Conservation (phyloP, 1,139 yeast genomes). For the Magnusiomyces ingens region DNA sequence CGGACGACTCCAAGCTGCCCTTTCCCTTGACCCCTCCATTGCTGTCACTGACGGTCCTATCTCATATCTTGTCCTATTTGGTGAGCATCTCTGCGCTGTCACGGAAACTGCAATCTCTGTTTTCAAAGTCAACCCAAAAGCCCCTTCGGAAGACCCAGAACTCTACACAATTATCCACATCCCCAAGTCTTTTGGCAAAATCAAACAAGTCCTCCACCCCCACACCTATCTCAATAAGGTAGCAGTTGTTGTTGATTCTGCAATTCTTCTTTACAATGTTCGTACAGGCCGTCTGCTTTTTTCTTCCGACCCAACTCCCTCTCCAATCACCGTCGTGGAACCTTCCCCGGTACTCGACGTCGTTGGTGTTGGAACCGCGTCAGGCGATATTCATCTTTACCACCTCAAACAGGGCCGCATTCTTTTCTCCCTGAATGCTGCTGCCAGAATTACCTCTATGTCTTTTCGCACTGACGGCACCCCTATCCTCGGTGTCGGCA, state of each 20-base stretch:
- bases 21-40: constrained; percentile 32
- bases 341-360: constrained; percentile 83
- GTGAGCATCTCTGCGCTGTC: constrained; percentile 66
- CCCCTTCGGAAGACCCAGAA: constrained; percentile 21
- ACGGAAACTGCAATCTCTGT: constrained; percentile 52
- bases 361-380: constrained; percentile 67
- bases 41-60: constrained; percentile 32
- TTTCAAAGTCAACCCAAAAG: constrained; percentile 48
- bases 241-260: constrained; percentile 58
- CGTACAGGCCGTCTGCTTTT: constrained; percentile 70
- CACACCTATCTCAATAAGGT: constrained; percentile 91
- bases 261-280: constrained; percentile 58
- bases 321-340: constrained; percentile 51
- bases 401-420: constrained; percentile 61
- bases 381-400: constrained; percentile 60
- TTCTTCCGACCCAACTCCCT: constrained; percentile 46
- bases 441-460: constrained; percentile 56
- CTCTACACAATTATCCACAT: constrained; percentile 59
- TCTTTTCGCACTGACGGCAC: constrained; percentile 93
- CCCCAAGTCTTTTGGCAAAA: constrained; percentile 55
- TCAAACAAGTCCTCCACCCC: constrained; percentile 70
- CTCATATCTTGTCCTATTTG: constrained; percentile 56
- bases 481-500: constrained; percentile 75
- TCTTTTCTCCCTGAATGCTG: constrained; percentile 49
- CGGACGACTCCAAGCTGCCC: constrained; percentile 62